These are phyloP conservation scores for Thermothelomyces thermophilus DNA, from an alignment of 2,329 filamentous ascomycete genomes.

Conservation along the genomic window DNA sequence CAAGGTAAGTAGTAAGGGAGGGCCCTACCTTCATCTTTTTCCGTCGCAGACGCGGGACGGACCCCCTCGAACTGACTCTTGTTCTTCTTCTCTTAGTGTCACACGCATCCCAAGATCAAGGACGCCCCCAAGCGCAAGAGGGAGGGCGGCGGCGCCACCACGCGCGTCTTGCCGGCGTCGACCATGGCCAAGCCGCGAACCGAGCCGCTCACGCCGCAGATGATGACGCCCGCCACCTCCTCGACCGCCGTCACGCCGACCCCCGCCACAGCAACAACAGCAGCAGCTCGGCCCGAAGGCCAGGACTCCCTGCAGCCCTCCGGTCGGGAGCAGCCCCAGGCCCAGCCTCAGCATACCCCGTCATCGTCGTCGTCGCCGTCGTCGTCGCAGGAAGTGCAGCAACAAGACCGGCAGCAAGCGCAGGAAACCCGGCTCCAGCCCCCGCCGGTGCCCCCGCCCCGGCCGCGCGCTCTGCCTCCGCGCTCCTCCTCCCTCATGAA, in stretches of 20 bases:
- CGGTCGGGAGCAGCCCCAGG: constrained; percentile 17
- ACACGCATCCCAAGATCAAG: constrained; percentile 65
- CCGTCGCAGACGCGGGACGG: accelerated
- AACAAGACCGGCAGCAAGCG: constrained; percentile 5
- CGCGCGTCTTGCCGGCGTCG: constrained; percentile 36
- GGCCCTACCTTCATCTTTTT: too few relatives aligned
- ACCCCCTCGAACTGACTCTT: constrained; percentile 6
- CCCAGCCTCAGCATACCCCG: constrained; percentile 14
- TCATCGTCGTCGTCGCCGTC: constrained; percentile 15
- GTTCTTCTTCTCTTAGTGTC: constrained; percentile 43
- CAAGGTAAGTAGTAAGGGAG: constrained; percentile 62
- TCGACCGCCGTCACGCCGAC: constrained; percentile 22
- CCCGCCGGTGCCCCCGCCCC: constrained; percentile 18
- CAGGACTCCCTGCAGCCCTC: constrained; percentile 16
- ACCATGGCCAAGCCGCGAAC: constrained; percentile 43
- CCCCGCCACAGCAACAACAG: constrained; percentile 26
- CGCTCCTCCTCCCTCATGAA: constrained; percentile 31
- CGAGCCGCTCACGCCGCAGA: constrained; percentile 42
- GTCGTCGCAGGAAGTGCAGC: constrained; percentile 17
- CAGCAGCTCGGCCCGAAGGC: constrained; percentile 20
- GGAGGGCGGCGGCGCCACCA: constrained; percentile 54
- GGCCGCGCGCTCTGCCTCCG: constrained; percentile 23
- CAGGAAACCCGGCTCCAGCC: constrained; percentile 23
- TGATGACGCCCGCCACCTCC: constrained; percentile 32
- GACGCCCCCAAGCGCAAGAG: constrained; percentile 62